Conservation (phyloP, 2,329 filamentous ascomycete genomes). For the Podosphaera fusca region DNA sequence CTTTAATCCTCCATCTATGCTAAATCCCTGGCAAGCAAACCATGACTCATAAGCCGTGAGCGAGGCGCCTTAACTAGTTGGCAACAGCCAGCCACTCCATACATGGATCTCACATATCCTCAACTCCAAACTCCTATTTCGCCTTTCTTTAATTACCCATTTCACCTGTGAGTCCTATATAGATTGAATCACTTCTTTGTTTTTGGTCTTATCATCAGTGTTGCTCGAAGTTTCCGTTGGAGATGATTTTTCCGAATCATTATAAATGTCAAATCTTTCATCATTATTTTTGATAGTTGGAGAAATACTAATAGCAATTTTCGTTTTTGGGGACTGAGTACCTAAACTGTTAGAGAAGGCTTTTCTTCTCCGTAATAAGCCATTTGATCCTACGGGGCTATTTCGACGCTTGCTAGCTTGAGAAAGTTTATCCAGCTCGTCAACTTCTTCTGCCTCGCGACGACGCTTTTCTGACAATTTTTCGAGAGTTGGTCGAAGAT, state of each 20-base stretch:
- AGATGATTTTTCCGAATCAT: not conserved
- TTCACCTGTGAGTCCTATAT: not conserved
- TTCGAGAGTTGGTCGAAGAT: conserved; percentile 35
- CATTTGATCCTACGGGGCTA: conserved; percentile 15
- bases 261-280: conserved; percentile 5
- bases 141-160: not conserved
- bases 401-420: conserved; percentile 32
- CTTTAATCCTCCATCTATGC: not conserved
- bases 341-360: conserved; percentile 21
- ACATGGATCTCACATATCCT: not conserved
- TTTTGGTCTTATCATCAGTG: not conserved
- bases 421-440: conserved; percentile 69
- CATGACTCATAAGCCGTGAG: not conserved
- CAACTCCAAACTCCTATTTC: not conserved
- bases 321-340: conserved; percentile 18
- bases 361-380: conserved; percentile 21
- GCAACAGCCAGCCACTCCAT: not conserved
- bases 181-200: not conserved
- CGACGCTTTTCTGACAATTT: conserved; percentile 71
- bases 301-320: conserved; percentile 35
- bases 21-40: not conserved
- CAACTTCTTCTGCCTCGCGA: conserved; percentile 81
- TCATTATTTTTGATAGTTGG: conserved; percentile 17
- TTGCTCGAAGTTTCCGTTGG: not conserved
- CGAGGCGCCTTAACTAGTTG: not conserved